These are phyloP conservation scores for Plasmodium malariae DNA, from an alignment of 169 alveolate species.

Conservation along the genomic window DNA sequence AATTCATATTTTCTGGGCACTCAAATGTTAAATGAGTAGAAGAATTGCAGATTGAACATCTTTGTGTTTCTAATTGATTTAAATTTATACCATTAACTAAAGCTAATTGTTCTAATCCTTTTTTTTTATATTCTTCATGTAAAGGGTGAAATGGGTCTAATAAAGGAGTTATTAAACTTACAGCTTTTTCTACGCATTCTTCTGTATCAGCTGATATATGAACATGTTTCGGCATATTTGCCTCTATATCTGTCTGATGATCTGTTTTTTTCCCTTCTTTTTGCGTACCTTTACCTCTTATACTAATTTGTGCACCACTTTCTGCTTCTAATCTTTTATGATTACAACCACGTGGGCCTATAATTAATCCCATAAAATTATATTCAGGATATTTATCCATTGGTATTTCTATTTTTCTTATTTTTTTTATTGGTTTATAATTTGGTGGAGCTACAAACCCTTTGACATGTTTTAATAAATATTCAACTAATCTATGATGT, in stretches of 20 bases:
- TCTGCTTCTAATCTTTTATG: constrained; percentile 94
- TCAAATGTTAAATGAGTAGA: constrained; percentile 88
- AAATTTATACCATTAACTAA: constrained; percentile 88
- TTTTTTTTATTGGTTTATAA: constrained; percentile 90
- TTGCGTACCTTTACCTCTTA: constrained; percentile 92
- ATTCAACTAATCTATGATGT: constrained; percentile 90
- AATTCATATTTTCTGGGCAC: constrained; percentile 85
- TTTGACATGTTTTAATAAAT: constrained; percentile 87
- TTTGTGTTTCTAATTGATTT: constrained; percentile 81
- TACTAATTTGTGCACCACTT: constrained; percentile 92
- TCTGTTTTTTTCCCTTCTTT: constrained; percentile 93
- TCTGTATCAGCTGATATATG: constrained; percentile 89
- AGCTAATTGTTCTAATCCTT: constrained; percentile 90
- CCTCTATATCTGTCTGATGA: constrained; percentile 91
- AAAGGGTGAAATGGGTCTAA: constrained; percentile 91
- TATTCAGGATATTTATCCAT: constrained; percentile 93
- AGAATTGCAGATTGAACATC: constrained; percentile 89
- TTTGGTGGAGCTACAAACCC: constrained; percentile 93
- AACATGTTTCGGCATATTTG: constrained; percentile 92
- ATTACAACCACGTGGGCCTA: constrained; percentile 96
- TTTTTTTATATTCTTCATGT: constrained; percentile 90
- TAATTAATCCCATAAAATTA: constrained; percentile 95
- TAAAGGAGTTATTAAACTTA: constrained; percentile 88
- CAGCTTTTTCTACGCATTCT: constrained; percentile 89
- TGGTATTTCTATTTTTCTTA: constrained; percentile 90